Evolutionary conservation across 1,139 yeast species (phyloP).

Genomic region (Meyerozyma sp.): DNA sequence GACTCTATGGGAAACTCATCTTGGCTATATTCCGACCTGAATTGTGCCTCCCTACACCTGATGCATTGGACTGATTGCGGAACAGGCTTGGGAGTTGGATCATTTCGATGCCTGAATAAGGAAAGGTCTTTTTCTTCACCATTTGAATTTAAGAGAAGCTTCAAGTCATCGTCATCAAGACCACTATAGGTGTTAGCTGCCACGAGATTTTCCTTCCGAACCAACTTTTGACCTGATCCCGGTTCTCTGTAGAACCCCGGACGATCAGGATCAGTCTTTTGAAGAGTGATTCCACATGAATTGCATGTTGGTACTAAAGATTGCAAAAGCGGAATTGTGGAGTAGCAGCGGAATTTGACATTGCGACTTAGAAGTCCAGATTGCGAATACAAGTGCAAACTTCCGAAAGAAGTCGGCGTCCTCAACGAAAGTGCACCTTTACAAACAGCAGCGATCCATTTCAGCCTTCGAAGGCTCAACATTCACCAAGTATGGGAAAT

Average conservation of each 20-base stretch:
- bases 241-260: conserved; percentile 39
- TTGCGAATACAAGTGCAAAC: no score
- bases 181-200: conserved; percentile 15
- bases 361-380: no score
- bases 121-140: neutral
- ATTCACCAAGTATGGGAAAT: no score
- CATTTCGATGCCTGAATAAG: conserved; percentile 1
- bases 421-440: no score
- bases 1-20: conserved; percentile 33
- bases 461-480: no score
- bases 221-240: conserved; percentile 3
- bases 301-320: conserved; percentile 16
- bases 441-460: no score
- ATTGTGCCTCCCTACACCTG: conserved; percentile 50
- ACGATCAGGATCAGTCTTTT: conserved; percentile 23
- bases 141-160: conserved; percentile 17
- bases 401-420: no score
- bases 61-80: conserved; percentile 28
- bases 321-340: conserved; percentile 2
- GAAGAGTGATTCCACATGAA: conserved; percentile 54
- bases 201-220: conserved; percentile 17
- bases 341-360: neutral
- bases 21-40: conserved; percentile 29
- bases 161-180: conserved; percentile 21
- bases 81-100: neutral